Percentiles rank a stretch among this genome's conserved stretches.
Evolutionary conservation across 441 rosid species (phyloP).

Genomic region (Pelargonium cotyledonis): DNA sequence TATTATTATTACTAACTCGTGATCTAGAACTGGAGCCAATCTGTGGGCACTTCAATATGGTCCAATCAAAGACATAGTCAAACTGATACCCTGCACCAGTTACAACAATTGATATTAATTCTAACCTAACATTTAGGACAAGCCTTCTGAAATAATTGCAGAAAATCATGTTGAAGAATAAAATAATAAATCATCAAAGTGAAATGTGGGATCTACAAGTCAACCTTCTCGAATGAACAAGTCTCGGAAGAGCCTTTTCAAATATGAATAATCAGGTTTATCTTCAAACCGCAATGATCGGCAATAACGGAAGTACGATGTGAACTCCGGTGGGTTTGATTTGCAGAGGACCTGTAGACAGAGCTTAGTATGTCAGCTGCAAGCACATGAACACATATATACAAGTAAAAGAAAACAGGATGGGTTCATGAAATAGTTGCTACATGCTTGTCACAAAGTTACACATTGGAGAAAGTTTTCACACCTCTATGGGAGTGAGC

Average conservation of each 20-base stretch:
- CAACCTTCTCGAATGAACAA: constrained; percentile 93
- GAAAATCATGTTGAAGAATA: background rate
- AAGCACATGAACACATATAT: background rate
- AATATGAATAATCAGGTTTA: constrained; percentile 94
- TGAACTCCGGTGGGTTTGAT: constrained; percentile 85
- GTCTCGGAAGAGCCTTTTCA: constrained; percentile 95
- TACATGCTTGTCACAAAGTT: background rate
- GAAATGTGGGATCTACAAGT: constrained; percentile 15
- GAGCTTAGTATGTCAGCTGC: background rate
- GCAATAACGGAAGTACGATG: constrained; percentile 86
- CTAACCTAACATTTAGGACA: background rate
- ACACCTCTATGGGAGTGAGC: constrained; percentile 73
- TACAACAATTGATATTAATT: constrained; percentile 8
- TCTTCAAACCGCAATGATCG: constrained; percentile 93
- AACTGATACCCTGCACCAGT: constrained; percentile 82
- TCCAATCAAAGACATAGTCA: constrained; percentile 78
- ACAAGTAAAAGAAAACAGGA: background rate
- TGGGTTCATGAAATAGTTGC: background rate
- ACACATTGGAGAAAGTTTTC: constrained; percentile 1
- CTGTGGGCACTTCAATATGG: constrained; percentile 87
- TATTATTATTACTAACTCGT: constrained; percentile 44
- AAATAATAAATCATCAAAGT: background rate
- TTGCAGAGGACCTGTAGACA: constrained; percentile 73
- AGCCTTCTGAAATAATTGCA: background rate
- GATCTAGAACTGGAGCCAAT: constrained; percentile 66